phyloP scores from a whole-genome alignment of 345 rosid genomes.

The Hibiscus trionum region DNA sequence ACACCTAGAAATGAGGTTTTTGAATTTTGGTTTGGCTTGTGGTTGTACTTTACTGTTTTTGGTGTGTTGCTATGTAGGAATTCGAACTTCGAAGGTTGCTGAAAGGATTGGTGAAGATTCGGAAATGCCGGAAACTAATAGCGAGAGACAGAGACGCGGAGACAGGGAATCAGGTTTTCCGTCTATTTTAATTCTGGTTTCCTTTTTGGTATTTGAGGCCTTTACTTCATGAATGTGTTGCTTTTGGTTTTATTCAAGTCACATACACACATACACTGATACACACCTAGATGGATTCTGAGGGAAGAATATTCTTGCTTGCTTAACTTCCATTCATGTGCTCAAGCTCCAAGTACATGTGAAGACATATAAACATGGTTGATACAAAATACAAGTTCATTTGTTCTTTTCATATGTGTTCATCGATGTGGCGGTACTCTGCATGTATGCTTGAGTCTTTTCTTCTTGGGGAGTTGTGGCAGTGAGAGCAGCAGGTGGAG shows the following conservation, averaged over 20 bases:
- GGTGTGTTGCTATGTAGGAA: background rate
- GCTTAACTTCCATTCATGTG: background rate
- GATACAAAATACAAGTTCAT: background rate
- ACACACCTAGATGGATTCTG: too few species aligned
- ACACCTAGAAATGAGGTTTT: background rate
- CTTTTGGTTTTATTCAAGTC: background rate
- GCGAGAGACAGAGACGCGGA: constrained; percentile 20
- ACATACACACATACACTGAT: background rate
- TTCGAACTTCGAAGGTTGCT: background rate
- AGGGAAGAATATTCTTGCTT: background rate
- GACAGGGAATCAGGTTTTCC: background rate
- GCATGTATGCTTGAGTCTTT: background rate
- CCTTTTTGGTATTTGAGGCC: background rate
- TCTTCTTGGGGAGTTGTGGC: background rate
- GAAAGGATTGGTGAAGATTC: constrained; percentile 13
- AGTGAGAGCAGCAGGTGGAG: background rate
- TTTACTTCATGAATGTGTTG: background rate
- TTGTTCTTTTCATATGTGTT: background rate
- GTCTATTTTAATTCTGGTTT: background rate
- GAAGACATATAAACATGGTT: background rate
- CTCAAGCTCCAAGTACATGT: background rate
- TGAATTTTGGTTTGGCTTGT: background rate
- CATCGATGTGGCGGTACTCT: too few species aligned
- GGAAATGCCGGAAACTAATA: constrained; percentile 28
- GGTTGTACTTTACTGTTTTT: background rate